Evolutionary conservation across 352 stramenopile genomes (phyloP).

Genomic region (Hyaloperonospora brassicae): DNA sequence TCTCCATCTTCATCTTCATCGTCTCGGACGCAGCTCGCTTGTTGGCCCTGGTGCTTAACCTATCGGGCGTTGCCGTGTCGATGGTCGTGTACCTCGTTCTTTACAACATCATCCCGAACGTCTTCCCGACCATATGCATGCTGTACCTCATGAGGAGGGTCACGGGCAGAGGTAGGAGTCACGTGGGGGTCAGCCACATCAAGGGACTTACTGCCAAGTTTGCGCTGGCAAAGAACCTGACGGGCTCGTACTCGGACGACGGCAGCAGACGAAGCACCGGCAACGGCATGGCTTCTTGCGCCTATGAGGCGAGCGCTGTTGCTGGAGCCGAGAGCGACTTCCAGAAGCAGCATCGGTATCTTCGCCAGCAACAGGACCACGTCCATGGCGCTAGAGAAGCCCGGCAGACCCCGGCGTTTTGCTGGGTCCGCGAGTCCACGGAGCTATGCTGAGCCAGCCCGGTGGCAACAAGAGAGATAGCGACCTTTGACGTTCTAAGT

Average conservation of each 20-base stretch:
- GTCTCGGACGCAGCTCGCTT: conserved; percentile 66
- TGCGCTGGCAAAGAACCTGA: conserved; percentile 61
- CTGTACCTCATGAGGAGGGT: conserved; percentile 82
- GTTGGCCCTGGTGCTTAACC: conserved; percentile 48
- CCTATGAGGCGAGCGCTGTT: conserved; percentile 14
- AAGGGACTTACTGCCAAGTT: conserved; percentile 18
- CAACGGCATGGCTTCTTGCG: conserved; percentile 14
- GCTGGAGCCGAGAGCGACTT: conserved; percentile 17
- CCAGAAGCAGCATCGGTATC: conserved; percentile 18
- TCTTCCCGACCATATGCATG: conserved; percentile 86
- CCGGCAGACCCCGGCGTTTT: conserved; percentile 25
- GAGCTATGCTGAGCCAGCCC: conserved; percentile 18
- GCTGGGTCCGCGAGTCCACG: conserved; percentile 30
- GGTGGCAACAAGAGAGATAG: conserved; percentile 12
- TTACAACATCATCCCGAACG: conserved; percentile 69
- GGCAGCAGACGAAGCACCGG: conserved; percentile 23
- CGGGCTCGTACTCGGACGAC: conserved; percentile 30
- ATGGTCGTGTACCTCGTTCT: conserved; percentile 63
- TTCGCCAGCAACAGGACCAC: conserved; percentile 15
- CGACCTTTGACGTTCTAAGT: conserved; percentile 29
- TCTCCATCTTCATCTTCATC: conserved; percentile 75
- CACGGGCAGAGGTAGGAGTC: conserved; percentile 20
- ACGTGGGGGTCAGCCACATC: conserved; percentile 13
- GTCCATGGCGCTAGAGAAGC: conserved; percentile 23
- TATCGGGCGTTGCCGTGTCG: conserved; percentile 40